Percentiles rank a stretch among this genome's conserved stretches.
Conservation (phyloP, 768 basidiomycete genomes). For the Pleurotus eryngii region DNA sequence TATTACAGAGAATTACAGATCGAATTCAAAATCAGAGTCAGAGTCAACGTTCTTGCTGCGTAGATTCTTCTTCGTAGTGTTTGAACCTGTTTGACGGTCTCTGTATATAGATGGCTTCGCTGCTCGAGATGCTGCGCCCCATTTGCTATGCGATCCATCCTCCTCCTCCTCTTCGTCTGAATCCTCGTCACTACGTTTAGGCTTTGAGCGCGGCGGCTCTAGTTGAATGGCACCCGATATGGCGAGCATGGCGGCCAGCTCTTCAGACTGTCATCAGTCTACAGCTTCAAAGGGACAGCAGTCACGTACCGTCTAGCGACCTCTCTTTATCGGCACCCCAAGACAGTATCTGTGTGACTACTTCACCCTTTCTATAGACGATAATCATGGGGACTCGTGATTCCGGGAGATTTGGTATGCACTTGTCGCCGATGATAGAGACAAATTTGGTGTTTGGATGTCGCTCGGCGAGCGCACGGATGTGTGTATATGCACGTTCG, state of each 20-base stretch:
- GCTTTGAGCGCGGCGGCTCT: neutral
- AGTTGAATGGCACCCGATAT: constrained; percentile 1
- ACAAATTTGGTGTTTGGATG: constrained; percentile 95
- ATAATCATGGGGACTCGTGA: constrained; percentile 88
- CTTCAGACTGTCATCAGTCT: neutral
- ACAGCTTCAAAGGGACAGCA: neutral
- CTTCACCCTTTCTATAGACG: constrained; percentile 89
- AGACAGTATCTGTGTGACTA: constrained; percentile 78
- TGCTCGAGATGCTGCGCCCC: constrained; percentile 4
- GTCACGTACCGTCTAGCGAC: constrained; percentile 63
- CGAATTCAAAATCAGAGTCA: constrained; percentile 5
- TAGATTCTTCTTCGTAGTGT: neutral
- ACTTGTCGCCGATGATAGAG: constrained; percentile 91
- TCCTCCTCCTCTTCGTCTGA: constrained; percentile 4
- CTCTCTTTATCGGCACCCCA: constrained; percentile 83
- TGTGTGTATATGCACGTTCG: constrained; percentile 67
- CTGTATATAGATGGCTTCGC: neutral
- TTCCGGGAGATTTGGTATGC: constrained; percentile 95
- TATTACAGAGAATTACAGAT: neutral
- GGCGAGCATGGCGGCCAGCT: neutral
- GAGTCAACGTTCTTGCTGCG: constrained; percentile 1
- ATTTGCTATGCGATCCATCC: constrained; percentile 1
- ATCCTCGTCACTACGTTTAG: neutral
- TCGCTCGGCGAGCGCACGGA: constrained; percentile 69
- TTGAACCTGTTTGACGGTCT: neutral